Conservation (phyloP, 805 yeast species). For the Wickerhamomyces kurtzmanii region DNA sequence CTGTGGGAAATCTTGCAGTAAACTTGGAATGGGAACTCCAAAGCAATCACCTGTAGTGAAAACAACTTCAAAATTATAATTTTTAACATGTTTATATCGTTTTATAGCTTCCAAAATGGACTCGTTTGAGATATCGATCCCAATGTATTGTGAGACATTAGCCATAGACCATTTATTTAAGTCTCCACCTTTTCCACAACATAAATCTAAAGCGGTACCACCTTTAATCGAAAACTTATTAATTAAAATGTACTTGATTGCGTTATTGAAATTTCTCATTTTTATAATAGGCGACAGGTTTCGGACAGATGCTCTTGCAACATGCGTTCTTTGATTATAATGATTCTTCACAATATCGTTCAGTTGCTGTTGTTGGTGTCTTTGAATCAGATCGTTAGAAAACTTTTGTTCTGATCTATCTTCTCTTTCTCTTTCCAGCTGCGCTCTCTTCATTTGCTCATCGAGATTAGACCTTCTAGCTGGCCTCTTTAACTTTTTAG, state of each 20-base stretch:
- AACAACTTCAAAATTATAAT: conserved; percentile 64
- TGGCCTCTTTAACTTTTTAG: conserved; percentile 26
- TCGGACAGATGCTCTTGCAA: conserved; percentile 53
- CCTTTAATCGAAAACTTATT: conserved; percentile 51
- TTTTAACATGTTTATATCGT: conserved; percentile 49
- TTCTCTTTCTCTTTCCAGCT: conserved; percentile 3
- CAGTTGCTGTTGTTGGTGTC: conserved; percentile 15
- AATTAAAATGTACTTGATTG: conserved; percentile 78
- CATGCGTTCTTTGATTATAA: conserved; percentile 76
- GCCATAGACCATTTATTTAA: conserved; percentile 80
- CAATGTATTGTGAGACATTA: conserved; percentile 66
- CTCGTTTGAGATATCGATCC: conserved; percentile 86
- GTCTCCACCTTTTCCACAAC: conserved; percentile 99
- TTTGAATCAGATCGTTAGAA: conserved; percentile 8
- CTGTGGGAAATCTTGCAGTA: conserved; percentile 60
- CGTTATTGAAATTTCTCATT: conserved; percentile 83
- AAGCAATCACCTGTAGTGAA: conserved; percentile 93
- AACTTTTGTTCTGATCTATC: neutral
- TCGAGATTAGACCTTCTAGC: conserved; percentile 12
- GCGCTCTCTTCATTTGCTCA: conserved; percentile 3
- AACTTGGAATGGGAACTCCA: conserved; percentile 54
- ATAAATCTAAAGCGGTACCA: conserved; percentile 68
- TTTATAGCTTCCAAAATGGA: conserved; percentile 78
- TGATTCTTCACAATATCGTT: conserved; percentile 71
- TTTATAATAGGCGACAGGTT: conserved; percentile 76